phyloP scores from a whole-genome alignment of 1,284 basidiomycete species.

The Apiotrichum sp. region DNA sequence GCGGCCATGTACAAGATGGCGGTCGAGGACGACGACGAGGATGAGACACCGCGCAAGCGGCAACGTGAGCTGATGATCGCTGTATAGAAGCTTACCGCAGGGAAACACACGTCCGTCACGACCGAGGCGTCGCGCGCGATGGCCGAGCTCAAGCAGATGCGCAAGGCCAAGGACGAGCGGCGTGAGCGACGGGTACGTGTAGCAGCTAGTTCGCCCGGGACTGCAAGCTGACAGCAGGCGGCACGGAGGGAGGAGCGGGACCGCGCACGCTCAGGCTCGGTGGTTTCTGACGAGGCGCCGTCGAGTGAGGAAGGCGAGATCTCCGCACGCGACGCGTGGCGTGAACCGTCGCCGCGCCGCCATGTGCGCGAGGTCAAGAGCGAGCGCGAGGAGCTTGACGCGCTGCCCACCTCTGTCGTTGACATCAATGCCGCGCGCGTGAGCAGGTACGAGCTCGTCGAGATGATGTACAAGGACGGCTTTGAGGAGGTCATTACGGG shows the following conservation, averaged over 20 bases:
- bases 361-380: conserved; percentile 51
- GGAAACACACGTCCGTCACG: conserved; percentile 68
- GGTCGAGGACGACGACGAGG: conserved; percentile 40
- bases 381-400: conserved; percentile 60
- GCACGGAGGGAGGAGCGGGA: conserved; percentile 51
- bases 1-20: conserved; percentile 62
- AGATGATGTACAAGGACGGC: conserved; percentile 32
- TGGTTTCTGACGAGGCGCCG: conserved; percentile 22
- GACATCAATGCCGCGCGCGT: conserved; percentile 66
- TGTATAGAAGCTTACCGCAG: conserved; percentile 44
- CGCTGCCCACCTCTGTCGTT: conserved; percentile 59
- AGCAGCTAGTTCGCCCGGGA: neutral
- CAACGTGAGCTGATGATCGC: conserved; percentile 40
- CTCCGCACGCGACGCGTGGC: conserved; percentile 58
- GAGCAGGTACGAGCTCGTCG: conserved; percentile 68
- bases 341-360: conserved; percentile 16
- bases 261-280: conserved; percentile 47
- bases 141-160: conserved; percentile 72
- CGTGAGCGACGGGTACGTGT: conserved; percentile 25
- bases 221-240: conserved; percentile 15
- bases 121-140: conserved; percentile 76
- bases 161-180: conserved; percentile 56
- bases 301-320: conserved; percentile 61
- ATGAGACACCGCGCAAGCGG: conserved; percentile 47
- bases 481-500: conserved; percentile 28